These are phyloP conservation scores for Tagetes erecta DNA, from an alignment of 129 eudicot species.

Conservation along the genomic window DNA sequence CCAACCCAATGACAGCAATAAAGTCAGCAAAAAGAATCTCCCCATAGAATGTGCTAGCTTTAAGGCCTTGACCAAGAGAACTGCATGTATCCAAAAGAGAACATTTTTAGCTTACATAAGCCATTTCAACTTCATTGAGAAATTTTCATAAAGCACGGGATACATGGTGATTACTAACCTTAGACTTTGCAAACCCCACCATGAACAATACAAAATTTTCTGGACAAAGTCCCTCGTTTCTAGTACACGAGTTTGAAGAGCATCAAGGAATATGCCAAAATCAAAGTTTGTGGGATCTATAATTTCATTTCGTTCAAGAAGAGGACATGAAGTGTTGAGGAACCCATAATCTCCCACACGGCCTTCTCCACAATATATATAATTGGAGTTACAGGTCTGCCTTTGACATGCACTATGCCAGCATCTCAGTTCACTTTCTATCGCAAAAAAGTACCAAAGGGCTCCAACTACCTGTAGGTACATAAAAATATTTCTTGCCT, in stretches of 20 bases:
- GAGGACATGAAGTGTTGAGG: conserved; percentile 48
- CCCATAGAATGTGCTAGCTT: conserved; percentile 59
- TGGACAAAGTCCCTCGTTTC: conserved; percentile 38
- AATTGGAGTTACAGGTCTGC: conserved; percentile 15
- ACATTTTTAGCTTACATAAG: conserved; percentile 5
- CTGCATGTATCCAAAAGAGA: conserved; percentile 35
- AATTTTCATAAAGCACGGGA: background rate
- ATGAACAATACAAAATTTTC: conserved; percentile 68
- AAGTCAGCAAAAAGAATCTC: conserved; percentile 61
- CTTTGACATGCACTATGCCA: conserved; percentile 52
- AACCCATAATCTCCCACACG: conserved; percentile 21
- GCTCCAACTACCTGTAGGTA: conserved; percentile 66
- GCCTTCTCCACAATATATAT: conserved; percentile 43
- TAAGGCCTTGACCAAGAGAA: conserved; percentile 78
- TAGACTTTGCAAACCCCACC: conserved; percentile 81
- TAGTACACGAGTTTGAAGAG: conserved; percentile 55
- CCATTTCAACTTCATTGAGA: background rate
- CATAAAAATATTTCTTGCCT: background rate
- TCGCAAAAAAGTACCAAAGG: conserved; percentile 67
- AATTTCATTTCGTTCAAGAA: conserved; percentile 43
- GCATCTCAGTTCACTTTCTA: conserved; percentile 62
- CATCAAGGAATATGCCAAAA: conserved; percentile 73
- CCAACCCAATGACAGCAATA: conserved; percentile 59
- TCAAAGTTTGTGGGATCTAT: conserved; percentile 45
- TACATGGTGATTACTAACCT: conserved; percentile 38